Evolutionary conservation across 805 yeast genomes (phyloP), one percentile per base, ranked within the genome.

Genomic region (Spathaspora boniae): DNA sequence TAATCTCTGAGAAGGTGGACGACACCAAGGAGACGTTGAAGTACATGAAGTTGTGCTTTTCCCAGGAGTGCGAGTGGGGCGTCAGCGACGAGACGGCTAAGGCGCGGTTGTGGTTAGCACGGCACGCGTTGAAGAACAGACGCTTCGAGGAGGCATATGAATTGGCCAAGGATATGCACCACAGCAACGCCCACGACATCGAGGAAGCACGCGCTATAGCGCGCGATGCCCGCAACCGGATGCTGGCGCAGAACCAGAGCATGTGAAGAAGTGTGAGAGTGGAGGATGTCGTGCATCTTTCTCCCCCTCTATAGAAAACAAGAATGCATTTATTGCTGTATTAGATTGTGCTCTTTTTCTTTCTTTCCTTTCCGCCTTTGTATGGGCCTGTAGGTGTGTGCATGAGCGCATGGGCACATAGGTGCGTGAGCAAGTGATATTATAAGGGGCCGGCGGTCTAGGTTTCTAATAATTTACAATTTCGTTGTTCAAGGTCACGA

Each of bases 151-250:
- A 65, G 37, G 95, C 96, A 0, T 80, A 80, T 42, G 76, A 71
- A 33, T 76, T 82, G 52, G 93, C 95, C 1, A 74, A 76, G 36
- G 85, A 80, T 38, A 70, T 87, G 45, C 61, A 60, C 31, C 62
- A 62, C 36, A 94, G 91, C 19, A 75, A 83, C n/a, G 82, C 88
- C 9, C 86, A 80, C 38, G 94, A 85, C 50, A 77, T 88, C 14
- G 96, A 88, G 49, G 96, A 88, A 54, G 96, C 96, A 0, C 65
- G 96, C 28, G 71, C 82, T 0, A 82, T 89, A 21, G 86, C 91
- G 0, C 69, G 88, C 48, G 91, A 84, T 42, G 87, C 93, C 9
- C 60, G 87, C 41, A 72, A 70, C 48, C 68, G 78, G 38, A 60
- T 79, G 62, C 33, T 42, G 33, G 44, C 33, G 12, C 9, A 21